A percentile compares a stretch with the other conserved stretches of the same genome.
These are phyloP conservation scores for Camellia japonica DNA, from an alignment of 148 eudicot genomes.

Conservation along the genomic window DNA sequence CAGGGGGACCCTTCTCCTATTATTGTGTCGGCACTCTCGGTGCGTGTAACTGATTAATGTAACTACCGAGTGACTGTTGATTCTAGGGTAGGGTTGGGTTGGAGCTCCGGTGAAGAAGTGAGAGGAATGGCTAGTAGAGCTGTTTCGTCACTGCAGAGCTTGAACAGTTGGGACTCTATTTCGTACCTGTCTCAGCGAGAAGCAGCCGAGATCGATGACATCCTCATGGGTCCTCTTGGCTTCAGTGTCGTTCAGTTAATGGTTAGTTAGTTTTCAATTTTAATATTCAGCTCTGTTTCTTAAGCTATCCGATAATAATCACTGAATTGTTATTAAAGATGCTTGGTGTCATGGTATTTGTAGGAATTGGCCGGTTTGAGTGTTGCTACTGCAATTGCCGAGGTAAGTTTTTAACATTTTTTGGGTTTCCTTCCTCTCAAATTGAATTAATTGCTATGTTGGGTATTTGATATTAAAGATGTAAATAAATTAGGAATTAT, in stretches of 20 bases:
- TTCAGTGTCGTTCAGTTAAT: constrained; percentile 92
- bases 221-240: constrained; percentile 87
- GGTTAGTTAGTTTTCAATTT: constrained; percentile 30
- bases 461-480: no score
- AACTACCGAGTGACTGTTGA: neutral
- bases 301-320: no score
- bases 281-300: neutral
- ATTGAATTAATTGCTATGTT: neutral
- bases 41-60: neutral
- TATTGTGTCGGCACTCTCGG: constrained; percentile 13
- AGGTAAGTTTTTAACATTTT: constrained; percentile 40
- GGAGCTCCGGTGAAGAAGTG: constrained; percentile 22
- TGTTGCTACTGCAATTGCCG: constrained; percentile 85
- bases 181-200: constrained; percentile 71
- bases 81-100: constrained; percentile 45
- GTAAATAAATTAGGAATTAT: no score
- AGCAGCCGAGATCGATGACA: constrained; percentile 83
- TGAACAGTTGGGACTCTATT: constrained; percentile 40
- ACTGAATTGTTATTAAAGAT: neutral
- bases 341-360: constrained; percentile 6
- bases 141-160: constrained; percentile 21
- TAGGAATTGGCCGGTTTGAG: constrained; percentile 98
- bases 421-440: neutral
- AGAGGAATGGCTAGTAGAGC: constrained; percentile 30
- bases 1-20: constrained; percentile 1